phyloP scores from a whole-genome alignment of 371 early-diverging fungal genomes.

The Thermomucor indicae-seudaticae region DNA sequence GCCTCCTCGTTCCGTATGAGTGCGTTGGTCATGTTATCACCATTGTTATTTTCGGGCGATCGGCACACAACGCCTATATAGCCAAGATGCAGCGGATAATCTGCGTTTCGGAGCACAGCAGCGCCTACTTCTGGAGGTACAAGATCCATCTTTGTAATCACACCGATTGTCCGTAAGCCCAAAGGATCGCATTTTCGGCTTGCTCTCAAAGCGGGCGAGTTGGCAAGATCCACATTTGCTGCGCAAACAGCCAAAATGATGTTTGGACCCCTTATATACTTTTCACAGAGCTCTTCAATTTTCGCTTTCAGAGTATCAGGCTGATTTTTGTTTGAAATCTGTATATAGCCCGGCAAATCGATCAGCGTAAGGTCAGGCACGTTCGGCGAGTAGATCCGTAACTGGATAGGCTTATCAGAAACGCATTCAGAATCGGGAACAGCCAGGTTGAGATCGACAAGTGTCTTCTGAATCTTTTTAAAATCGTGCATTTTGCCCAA shows the following conservation, averaged over 20 bases:
- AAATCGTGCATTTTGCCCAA: constrained; percentile 87
- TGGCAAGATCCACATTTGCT: constrained; percentile 98
- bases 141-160: constrained; percentile 98
- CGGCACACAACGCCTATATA: constrained; percentile 98
- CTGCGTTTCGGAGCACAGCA: constrained; percentile 81
- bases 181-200: constrained; percentile 92
- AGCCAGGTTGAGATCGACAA: constrained; percentile 89
- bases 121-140: constrained; percentile 86
- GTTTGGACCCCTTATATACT: constrained; percentile 91
- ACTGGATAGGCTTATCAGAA: constrained; percentile 90
- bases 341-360: constrained; percentile 99
- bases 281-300: constrained; percentile 91
- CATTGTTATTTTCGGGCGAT: constrained; percentile 36
- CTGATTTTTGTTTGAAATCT: constrained; percentile 92
- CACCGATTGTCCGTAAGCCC: constrained; percentile 95
- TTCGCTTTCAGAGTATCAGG: constrained; percentile 89
- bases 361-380: constrained; percentile 97
- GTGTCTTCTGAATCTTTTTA: constrained; percentile 81
- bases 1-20: constrained; percentile 69
- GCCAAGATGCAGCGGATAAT: constrained; percentile 93
- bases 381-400: constrained; percentile 89
- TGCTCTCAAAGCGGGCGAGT: constrained; percentile 95
- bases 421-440: constrained; percentile 93
- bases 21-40: constrained; percentile 58
- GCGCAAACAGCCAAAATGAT: constrained; percentile 98